Conservation (phyloP, 1,284 basidiomycete genomes). For the Filobasidium uniguttulatum region DNA sequence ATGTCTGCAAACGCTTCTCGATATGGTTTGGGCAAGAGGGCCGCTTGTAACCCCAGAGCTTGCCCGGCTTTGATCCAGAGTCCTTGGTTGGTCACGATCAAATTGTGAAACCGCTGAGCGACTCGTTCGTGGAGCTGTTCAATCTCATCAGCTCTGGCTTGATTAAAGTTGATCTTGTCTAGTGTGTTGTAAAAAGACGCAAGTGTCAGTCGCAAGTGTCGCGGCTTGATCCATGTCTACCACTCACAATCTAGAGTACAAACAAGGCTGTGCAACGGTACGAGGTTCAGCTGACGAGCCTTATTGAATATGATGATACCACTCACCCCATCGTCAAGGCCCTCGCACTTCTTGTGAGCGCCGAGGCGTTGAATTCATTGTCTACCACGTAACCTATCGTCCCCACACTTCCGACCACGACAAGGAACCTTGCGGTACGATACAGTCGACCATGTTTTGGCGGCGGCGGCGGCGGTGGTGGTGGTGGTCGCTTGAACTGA, state of each 20-base stretch:
- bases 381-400: background rate
- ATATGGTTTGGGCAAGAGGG: slow-evolving; percentile 64
- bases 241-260: slow-evolving; percentile 34
- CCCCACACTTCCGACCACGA: background rate
- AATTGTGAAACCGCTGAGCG: slow-evolving; percentile 56
- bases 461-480: too few species aligned
- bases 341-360: slow-evolving; percentile 8
- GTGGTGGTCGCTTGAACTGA: background rate
- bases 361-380: slow-evolving; percentile 8
- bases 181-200: background rate
- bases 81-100: slow-evolving; percentile 67
- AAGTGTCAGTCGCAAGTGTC: background rate
- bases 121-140: slow-evolving; percentile 67
- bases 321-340: slow-evolving; percentile 12
- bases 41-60: slow-evolving; percentile 55
- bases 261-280: slow-evolving; percentile 20
- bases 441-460: background rate
- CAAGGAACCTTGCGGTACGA: background rate
- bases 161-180: slow-evolving; percentile 69
- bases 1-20: slow-evolving; percentile 64
- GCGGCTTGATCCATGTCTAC: background rate
- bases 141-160: slow-evolving; percentile 50
- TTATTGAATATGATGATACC: too few species aligned
- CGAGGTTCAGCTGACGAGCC: background rate
- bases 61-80: slow-evolving; percentile 78